phyloP scores from a whole-genome alignment of 2,329 filamentous ascomycete genomes.

The Cercospora nicotianae region DNA sequence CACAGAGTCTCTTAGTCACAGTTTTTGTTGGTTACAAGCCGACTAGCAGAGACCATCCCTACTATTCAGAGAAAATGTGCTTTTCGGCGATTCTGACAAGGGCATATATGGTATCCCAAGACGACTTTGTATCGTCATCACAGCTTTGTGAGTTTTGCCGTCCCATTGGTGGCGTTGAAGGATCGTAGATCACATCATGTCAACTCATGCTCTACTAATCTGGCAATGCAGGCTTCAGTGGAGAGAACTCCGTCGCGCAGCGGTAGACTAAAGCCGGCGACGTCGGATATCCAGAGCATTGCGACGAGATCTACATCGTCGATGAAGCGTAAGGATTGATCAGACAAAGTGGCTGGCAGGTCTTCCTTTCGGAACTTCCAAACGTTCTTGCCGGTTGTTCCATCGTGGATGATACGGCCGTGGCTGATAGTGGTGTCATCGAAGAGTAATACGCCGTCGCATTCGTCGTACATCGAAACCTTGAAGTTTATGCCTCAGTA shows the following conservation, averaged over 20 bases:
- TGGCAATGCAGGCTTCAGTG: not conserved
- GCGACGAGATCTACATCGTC: not conserved
- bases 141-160: not conserved
- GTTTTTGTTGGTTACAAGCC: not conserved
- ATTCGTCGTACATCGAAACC: not conserved
- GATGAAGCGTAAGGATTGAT: not conserved
- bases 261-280: not conserved
- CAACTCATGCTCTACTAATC: not conserved
- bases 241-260: too few relatives aligned
- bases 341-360: not conserved
- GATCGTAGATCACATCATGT: not conserved
- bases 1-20: not conserved
- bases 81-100: not conserved
- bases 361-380: not conserved
- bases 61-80: not conserved
- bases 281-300: not conserved
- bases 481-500: not conserved
- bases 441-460: not conserved
- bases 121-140: too few relatives aligned
- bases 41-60: not conserved
- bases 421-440: not conserved
- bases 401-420: not conserved
- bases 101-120: not conserved
- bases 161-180: not conserved
- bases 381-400: not conserved